Percentiles rank a stretch among this genome's conserved stretches.
Conservation (phyloP, 768 basidiomycete genomes). For the Daedalea quercina region DNA sequence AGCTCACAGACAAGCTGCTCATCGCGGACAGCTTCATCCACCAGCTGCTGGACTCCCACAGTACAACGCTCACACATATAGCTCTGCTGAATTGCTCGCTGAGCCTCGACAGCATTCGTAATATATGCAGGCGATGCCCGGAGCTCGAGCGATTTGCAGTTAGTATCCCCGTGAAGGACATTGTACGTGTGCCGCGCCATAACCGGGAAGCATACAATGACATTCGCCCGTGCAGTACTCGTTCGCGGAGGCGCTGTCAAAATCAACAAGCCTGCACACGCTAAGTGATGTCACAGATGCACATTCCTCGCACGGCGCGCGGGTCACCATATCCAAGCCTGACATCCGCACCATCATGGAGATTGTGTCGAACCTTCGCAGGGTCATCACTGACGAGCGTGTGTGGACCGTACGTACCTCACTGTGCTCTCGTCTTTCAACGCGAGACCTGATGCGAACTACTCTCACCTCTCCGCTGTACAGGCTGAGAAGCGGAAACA, state of each 20-base stretch:
- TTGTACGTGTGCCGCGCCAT: conserved; percentile 5
- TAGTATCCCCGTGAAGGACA: conserved; percentile 42
- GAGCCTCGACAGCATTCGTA: conserved; percentile 29
- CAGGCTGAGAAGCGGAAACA: not conserved
- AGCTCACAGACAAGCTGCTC: conserved; percentile 36
- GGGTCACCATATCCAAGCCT: conserved; percentile 30
- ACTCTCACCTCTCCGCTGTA: not conserved
- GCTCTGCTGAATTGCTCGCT: conserved; percentile 42
- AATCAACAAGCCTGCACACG: conserved; percentile 33
- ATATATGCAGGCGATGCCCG: conserved; percentile 36
- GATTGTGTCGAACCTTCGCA: conserved; percentile 32
- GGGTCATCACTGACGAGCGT: conserved; percentile 42
- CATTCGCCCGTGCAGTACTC: conserved; percentile 9
- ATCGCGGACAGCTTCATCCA: conserved; percentile 34
- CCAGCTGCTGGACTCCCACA: conserved; percentile 37
- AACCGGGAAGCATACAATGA: not conserved
- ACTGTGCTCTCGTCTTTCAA: not conserved
- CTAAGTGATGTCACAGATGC: conserved; percentile 37
- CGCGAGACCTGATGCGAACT: not conserved
- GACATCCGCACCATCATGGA: conserved; percentile 37
- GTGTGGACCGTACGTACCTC: conserved; percentile 44
- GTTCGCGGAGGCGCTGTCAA: conserved; percentile 31
- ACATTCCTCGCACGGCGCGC: conserved; percentile 36
- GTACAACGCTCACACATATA: conserved; percentile 34
- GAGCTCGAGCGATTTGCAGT: conserved; percentile 45